Conservation (phyloP, 2,329 filamentous ascomycete species). For the Alternaria ventricosa region DNA sequence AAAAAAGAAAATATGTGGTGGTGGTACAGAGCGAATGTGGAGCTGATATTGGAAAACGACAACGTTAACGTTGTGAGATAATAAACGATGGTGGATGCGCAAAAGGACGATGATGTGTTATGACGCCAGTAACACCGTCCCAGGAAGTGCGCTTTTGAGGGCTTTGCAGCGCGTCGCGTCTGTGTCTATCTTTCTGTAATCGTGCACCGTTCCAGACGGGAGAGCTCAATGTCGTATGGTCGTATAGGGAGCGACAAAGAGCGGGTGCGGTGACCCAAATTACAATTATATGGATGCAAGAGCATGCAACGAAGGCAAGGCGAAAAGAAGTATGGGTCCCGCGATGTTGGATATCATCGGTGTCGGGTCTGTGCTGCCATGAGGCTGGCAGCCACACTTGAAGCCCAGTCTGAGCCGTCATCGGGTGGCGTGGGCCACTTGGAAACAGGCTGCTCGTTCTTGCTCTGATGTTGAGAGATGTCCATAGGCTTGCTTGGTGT, state of each 20-base stretch:
- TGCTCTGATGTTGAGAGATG: conserved; percentile 56
- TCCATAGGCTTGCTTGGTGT: conserved; percentile 74
- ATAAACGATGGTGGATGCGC: conserved; percentile 31
- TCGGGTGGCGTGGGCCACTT: conserved; percentile 97
- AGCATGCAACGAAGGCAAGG: conserved; percentile 35
- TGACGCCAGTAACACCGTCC: conserved; percentile 42
- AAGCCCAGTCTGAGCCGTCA: conserved; percentile 83
- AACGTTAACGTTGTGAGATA: conserved; percentile 27
- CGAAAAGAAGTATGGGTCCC: conserved; percentile 20
- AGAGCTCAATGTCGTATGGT: conserved; percentile 42
- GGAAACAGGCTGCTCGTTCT: conserved; percentile 58
- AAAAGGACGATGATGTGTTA: conserved; percentile 22
- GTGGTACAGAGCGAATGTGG: conserved; percentile 31
- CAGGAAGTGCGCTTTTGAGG: conserved; percentile 32
- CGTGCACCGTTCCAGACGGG: conserved; percentile 49
- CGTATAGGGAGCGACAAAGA: conserved; percentile 41
- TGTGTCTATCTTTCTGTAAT: conserved; percentile 32
- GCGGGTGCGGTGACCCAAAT: conserved; percentile 37
- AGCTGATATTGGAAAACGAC: conserved; percentile 24
- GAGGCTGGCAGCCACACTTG: conserved; percentile 78
- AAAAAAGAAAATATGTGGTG: conserved; percentile 28
- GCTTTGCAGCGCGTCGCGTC: conserved; percentile 26
- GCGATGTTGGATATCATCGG: conserved; percentile 32
- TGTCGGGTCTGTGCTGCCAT: conserved; percentile 48
- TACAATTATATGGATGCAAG: conserved; percentile 42